These are phyloP conservation scores for Coprinellus aureogranulatus DNA, from an alignment of 768 basidiomycete genomes.

Conservation along the genomic window DNA sequence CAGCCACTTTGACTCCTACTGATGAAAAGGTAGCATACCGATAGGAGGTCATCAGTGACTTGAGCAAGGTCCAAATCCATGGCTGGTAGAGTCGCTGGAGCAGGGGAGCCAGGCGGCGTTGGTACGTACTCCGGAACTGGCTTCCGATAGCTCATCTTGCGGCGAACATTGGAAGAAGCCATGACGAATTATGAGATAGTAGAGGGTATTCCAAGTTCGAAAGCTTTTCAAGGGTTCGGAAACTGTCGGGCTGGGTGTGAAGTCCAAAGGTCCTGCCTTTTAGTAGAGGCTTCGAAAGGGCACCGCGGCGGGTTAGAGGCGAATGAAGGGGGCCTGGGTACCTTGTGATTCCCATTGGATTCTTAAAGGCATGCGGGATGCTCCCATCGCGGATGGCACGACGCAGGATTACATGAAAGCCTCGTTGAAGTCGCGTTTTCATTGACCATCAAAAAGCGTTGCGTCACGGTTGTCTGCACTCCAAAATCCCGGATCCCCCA, in stretches of 20 bases:
- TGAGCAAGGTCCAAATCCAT: slow-evolving; percentile 5
- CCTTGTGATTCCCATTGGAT: not conserved
- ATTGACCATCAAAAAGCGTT: not conserved
- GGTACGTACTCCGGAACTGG: slow-evolving; percentile 68
- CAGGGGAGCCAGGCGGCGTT: slow-evolving; percentile 54
- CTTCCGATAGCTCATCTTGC: slow-evolving; percentile 64
- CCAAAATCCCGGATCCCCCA: not conserved
- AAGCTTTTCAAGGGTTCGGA: no score
- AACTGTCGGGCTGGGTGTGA: slow-evolving; percentile 3
- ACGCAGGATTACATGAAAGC: not conserved
- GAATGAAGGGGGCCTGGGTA: not conserved
- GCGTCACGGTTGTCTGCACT: not conserved
- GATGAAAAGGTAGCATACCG: slow-evolving; percentile 8
- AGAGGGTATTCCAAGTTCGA: no score
- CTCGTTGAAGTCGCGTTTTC: slow-evolving; percentile 2
- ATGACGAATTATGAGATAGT: slow-evolving; percentile 7
- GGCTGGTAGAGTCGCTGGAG: slow-evolving; percentile 4
- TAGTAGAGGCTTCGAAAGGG: not conserved
- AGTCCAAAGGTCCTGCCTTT: not conserved
- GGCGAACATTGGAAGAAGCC: slow-evolving; percentile 26
- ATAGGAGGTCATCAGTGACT: slow-evolving; percentile 8
- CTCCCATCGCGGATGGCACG: slow-evolving; percentile 1
- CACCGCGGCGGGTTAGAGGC: no score
- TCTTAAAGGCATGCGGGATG: not conserved
- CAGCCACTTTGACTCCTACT: not conserved